Evolutionary conservation across 495 filamentous ascomycete genomes (phyloP).

Genomic region (Penicillium bovifimosum): DNA sequence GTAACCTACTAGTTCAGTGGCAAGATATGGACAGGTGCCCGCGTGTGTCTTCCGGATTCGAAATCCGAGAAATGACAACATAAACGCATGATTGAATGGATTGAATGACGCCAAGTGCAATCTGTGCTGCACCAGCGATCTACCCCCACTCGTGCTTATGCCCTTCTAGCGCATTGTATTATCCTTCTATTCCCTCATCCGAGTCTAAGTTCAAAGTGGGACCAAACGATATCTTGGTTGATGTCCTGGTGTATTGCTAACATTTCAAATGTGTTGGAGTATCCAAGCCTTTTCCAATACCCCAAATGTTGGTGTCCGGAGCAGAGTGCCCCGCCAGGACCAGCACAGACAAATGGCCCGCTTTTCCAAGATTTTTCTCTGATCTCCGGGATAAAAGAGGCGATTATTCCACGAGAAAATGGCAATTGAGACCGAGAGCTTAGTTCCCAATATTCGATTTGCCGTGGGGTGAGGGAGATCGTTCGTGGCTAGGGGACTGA

Average conservation of each 20-base stretch:
- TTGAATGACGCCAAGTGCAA: background rate
- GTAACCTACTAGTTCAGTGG: no score
- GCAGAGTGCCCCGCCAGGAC: constrained; percentile 2
- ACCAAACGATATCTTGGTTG: no score
- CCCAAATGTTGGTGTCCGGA: background rate
- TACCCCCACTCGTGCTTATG: background rate
- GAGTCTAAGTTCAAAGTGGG: no score
- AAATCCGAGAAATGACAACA: background rate
- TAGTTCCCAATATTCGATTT: background rate
- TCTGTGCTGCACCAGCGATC: background rate
- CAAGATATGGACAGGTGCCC: no score
- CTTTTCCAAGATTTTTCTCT: background rate
- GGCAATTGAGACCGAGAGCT: constrained; percentile 11
- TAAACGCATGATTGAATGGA: background rate
- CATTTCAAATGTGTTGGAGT: no score
- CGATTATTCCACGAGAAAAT: constrained; percentile 2
- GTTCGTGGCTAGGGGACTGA: no score
- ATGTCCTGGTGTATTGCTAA: no score
- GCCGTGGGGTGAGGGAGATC: no score
- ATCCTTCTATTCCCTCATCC: background rate
- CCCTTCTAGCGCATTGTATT: background rate
- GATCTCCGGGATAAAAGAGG: background rate
- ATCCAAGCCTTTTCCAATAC: no score
- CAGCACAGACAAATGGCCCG: background rate
- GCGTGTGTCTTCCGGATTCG: background rate